Conservation (phyloP, 2,329 filamentous ascomycete genomes). For the Venturia pyrina region DNA sequence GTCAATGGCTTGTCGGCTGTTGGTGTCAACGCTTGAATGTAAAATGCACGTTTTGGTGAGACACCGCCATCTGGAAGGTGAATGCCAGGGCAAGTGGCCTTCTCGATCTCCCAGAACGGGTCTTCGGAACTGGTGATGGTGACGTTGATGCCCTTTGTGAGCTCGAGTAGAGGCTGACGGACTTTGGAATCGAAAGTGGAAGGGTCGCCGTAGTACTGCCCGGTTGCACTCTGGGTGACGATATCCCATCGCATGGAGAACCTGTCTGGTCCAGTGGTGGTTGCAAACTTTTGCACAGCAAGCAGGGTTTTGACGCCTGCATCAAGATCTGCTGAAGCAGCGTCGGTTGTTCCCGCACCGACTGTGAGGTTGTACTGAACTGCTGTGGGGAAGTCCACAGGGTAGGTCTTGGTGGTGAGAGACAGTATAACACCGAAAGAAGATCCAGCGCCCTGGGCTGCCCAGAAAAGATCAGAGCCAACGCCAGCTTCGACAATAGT, state of each 20-base stretch:
- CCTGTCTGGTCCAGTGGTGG: background rate
- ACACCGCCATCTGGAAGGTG: background rate
- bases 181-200: background rate
- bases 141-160: background rate
- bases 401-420: background rate
- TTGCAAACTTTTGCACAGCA: background rate
- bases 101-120: background rate
- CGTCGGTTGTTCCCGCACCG: background rate
- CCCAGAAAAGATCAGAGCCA: conserved; percentile 48
- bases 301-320: background rate
- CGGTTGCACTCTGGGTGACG: background rate
- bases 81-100: background rate
- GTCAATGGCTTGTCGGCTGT: background rate
- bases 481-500: conserved; percentile 29
- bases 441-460: conserved; percentile 46
- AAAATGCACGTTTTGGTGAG: background rate
- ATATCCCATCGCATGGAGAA: background rate
- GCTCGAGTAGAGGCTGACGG: background rate
- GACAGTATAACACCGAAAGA: conserved; percentile 42
- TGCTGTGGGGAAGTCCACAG: background rate
- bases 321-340: background rate
- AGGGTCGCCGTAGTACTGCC: background rate
- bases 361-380: background rate
- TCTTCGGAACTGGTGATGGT: background rate
- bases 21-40: background rate